Evolutionary conservation across 306 rosid species (phyloP).

Genomic region (Casuarina equisetifolia): DNA sequence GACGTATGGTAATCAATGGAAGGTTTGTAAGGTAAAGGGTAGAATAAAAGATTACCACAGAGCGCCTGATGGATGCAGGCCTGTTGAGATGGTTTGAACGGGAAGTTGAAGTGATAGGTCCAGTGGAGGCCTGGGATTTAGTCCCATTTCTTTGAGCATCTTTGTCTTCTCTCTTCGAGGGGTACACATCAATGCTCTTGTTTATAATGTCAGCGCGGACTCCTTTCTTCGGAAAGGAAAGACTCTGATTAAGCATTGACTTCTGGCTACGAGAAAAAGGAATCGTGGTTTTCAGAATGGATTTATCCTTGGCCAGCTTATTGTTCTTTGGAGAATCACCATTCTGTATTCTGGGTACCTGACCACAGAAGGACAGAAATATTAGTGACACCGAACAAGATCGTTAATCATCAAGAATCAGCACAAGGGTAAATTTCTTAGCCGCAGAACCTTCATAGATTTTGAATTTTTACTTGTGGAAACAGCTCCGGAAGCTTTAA

Average conservation of each 20-base stretch:
- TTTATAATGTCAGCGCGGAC: slow-evolving; percentile 49
- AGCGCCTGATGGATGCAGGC: slow-evolving; percentile 38
- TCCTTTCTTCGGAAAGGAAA: slow-evolving; percentile 70
- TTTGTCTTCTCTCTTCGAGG: slow-evolving; percentile 43
- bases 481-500: slow-evolving; percentile 47
- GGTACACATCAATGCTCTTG: slow-evolving; percentile 61
- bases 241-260: slow-evolving; percentile 66
- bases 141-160: slow-evolving; percentile 38
- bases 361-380: slow-evolving; percentile 25
- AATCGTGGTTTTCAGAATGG: slow-evolving; percentile 41
- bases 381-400: background rate
- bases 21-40: slow-evolving; percentile 8
- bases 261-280: slow-evolving; percentile 46
- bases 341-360: slow-evolving; percentile 48
- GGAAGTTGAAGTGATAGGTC: slow-evolving; percentile 28
- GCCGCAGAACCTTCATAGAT: slow-evolving; percentile 51
- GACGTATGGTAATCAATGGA: slow-evolving; percentile 21
- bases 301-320: slow-evolving; percentile 60
- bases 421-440: slow-evolving; percentile 13
- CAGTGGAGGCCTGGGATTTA: slow-evolving; percentile 43
- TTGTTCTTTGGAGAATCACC: slow-evolving; percentile 51
- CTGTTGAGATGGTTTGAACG: slow-evolving; percentile 33
- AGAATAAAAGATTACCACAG: slow-evolving; percentile 41
- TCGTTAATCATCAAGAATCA: slow-evolving; percentile 10
- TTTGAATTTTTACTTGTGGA: slow-evolving; percentile 48